Percentiles rank a stretch among this genome's conserved stretches.
These are phyloP conservation scores for Cutaneotrichosporon mucoides DNA, from an alignment of 1,284 basidiomycete species.

Conservation along the genomic window DNA sequence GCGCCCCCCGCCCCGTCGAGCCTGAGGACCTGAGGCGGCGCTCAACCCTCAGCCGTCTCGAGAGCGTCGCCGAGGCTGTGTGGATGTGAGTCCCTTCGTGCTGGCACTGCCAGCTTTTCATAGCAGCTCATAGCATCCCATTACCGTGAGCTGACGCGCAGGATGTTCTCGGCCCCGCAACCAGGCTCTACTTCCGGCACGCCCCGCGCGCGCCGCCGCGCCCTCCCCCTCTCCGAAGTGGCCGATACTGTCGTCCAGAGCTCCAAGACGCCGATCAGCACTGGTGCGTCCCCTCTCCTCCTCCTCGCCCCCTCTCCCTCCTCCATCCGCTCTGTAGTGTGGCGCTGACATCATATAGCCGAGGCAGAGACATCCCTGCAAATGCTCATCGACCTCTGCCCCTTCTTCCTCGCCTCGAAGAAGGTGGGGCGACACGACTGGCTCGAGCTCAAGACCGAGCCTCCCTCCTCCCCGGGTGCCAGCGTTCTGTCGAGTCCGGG, in stretches of 20 bases:
- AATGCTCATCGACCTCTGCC: slow-evolving; percentile 47
- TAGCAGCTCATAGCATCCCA: too few species aligned
- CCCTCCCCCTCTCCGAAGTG: slow-evolving; percentile 46
- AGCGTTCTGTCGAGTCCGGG: slow-evolving; percentile 5
- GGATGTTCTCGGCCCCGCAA: slow-evolving; percentile 41
- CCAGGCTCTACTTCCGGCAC: slow-evolving; percentile 28
- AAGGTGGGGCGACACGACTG: slow-evolving; percentile 43
- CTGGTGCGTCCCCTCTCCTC: slow-evolving; percentile 29
- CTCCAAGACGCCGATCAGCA: slow-evolving; percentile 48
- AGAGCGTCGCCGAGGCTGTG: slow-evolving; percentile 48
- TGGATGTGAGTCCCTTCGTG: slow-evolving; percentile 35
- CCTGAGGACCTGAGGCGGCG: slow-evolving; percentile 47
- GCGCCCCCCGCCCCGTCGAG: slow-evolving; percentile 8
- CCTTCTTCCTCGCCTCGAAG: slow-evolving; percentile 45
- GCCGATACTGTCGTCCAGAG: slow-evolving; percentile 47
- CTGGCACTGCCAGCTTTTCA: too few species aligned
- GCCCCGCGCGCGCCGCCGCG: slow-evolving; percentile 34
- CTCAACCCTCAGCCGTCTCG: slow-evolving; percentile 46
- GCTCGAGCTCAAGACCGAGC: slow-evolving; percentile 46
- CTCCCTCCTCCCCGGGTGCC: neutral
- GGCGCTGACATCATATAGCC: slow-evolving; percentile 34
- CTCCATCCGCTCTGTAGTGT: too few species aligned
- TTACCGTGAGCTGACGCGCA: neutral
- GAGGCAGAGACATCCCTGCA: slow-evolving; percentile 47
- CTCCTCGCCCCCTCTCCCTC: too few species aligned